Evolutionary conservation across 192 early-diverging fungal species (phyloP).

Genomic region (Mortierella claussenii): DNA sequence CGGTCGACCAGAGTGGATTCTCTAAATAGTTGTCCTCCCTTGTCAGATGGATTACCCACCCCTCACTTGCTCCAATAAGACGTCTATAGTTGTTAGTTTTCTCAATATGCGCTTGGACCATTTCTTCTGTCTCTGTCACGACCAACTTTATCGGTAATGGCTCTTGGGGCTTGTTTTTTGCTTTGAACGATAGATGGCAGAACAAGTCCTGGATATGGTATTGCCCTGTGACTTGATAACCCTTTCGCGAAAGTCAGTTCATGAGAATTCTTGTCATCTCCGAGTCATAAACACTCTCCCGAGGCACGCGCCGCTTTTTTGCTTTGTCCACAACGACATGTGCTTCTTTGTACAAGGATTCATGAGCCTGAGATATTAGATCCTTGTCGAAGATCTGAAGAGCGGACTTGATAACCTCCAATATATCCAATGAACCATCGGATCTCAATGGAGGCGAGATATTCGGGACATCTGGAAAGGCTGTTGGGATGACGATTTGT

Average conservation of each 20-base stretch:
- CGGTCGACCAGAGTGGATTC: slow-evolving; percentile 8
- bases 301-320: slow-evolving; percentile 13
- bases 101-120: slow-evolving; percentile 16
- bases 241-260: slow-evolving; percentile 20
- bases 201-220: slow-evolving; percentile 20
- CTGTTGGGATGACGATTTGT: slow-evolving; percentile 3
- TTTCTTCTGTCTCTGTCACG: slow-evolving; percentile 14
- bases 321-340: neutral
- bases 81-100: slow-evolving; percentile 18
- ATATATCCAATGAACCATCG: slow-evolving; percentile 12
- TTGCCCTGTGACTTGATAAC: slow-evolving; percentile 24
- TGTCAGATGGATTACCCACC: slow-evolving; percentile 38
- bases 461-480: slow-evolving; percentile 3
- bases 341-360: slow-evolving; percentile 25
- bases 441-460: slow-evolving; percentile 2
- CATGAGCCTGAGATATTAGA: slow-evolving; percentile 9
- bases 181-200: slow-evolving; percentile 1
- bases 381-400: slow-evolving; percentile 30
- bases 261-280: slow-evolving; percentile 28
- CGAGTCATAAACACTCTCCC: slow-evolving; percentile 34
- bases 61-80: slow-evolving; percentile 13
- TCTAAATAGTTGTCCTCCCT: slow-evolving; percentile 18
- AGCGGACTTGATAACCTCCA: slow-evolving; percentile 18
- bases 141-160: slow-evolving; percentile 45
- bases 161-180: neutral